phyloP scores from a whole-genome alignment of 1,284 basidiomycete species.

The Malassezia furfur region DNA sequence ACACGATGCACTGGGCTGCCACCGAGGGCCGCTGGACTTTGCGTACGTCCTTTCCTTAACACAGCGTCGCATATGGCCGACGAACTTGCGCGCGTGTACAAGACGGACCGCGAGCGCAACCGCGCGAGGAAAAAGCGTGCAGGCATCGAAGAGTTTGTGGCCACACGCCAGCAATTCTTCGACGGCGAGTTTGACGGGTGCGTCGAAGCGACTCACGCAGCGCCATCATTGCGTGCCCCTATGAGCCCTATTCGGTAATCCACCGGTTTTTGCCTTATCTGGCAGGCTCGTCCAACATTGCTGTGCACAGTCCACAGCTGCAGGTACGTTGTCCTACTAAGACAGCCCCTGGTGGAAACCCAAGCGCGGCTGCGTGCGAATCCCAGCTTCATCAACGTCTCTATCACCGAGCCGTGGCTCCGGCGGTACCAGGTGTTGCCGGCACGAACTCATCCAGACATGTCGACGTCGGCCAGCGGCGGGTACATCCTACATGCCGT shows the following conservation, averaged over 20 bases:
- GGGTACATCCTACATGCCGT: conserved; percentile 77
- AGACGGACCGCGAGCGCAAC: conserved; percentile 14
- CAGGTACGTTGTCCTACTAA: conserved; percentile 32
- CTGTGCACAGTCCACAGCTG: conserved; percentile 72
- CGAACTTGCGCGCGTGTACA: conserved; percentile 11
- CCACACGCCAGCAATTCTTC: conserved; percentile 70
- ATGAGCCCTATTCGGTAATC: conserved; percentile 75
- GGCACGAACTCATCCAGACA: conserved; percentile 87
- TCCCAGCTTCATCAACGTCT: conserved; percentile 66
- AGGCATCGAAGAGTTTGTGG: conserved; percentile 12
- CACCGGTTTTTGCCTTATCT: conserved; percentile 66
- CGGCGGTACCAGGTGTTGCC: conserved; percentile 88
- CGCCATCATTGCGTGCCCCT: conserved; percentile 70
- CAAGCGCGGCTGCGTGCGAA: conserved; percentile 63
- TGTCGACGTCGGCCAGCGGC: conserved; percentile 79
- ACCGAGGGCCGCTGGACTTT: conserved; percentile 27
- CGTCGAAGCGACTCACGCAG: background rate
- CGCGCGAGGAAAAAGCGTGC: conserved; percentile 15
- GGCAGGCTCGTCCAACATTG: conserved; percentile 72
- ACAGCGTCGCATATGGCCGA: conserved; percentile 16
- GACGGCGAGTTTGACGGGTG: conserved; percentile 55
- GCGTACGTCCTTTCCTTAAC: background rate
- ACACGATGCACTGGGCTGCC: conserved; percentile 33
- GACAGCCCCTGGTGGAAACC: conserved; percentile 60
- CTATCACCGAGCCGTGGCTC: conserved; percentile 77